Conservation (phyloP, 306 rosid species). For the Cucumis sativus region Cucumber_9930_V3 NC_026655.2:25861501-25862000, state of each 20-base stretch:
- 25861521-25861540: neutral
- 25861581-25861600: neutral
- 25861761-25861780: neutral
- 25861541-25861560: neutral
- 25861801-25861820: too few species aligned
- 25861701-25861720: neutral
- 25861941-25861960: too few species aligned
- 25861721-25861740: neutral
- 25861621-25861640: neutral
- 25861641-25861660: neutral
- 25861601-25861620: neutral
- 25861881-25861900: too few species aligned
- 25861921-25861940: too few species aligned
- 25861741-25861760: neutral
- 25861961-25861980: too few species aligned
- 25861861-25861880: too few species aligned
- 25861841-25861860: too few species aligned
- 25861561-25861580: neutral
- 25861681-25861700: neutral
- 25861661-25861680: neutral
- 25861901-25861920: too few species aligned
- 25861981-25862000: too few species aligned
- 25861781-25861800: neutral
- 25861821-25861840: too few species aligned
- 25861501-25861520: slow-evolving; percentile 10